A percentile compares a stretch with the other conserved stretches of the same genome.
These are phyloP conservation scores for Fusarium oxysporum DNA, from an alignment of 2,329 filamentous ascomycete species.

Conservation along the genomic window DNA sequence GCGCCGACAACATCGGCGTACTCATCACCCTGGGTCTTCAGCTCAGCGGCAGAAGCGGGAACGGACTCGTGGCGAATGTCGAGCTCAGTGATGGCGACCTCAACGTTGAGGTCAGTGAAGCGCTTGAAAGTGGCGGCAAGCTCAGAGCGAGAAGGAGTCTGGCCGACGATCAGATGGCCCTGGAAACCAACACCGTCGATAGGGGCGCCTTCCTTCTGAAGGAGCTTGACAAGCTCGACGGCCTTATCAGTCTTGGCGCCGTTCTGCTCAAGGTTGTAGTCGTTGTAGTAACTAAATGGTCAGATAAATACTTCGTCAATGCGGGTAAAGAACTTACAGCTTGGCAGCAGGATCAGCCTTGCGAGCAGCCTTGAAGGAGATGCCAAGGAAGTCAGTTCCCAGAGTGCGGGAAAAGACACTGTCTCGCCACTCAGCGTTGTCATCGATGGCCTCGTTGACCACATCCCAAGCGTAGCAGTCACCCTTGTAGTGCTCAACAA, in stretches of 20 bases:
- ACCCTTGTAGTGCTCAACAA: conserved; percentile 68
- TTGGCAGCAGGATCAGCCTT: conserved; percentile 66
- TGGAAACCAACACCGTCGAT: conserved; percentile 74
- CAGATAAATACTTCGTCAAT: not conserved
- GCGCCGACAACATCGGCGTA: conserved; percentile 56
- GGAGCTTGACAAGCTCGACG: conserved; percentile 57
- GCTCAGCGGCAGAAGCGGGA: conserved; percentile 55
- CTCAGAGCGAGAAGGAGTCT: conserved; percentile 58
- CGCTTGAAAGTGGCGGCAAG: conserved; percentile 60
- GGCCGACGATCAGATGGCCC: conserved; percentile 68
- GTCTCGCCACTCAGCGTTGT: conserved; percentile 65
- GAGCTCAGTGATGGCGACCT: conserved; percentile 71
- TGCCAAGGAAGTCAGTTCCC: conserved; percentile 66
- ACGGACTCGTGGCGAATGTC: conserved; percentile 65
- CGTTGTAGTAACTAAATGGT: conserved; percentile 57
- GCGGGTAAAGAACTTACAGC: conserved; percentile 50
- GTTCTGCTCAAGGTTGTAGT: conserved; percentile 70
- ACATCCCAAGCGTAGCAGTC: conserved; percentile 75
- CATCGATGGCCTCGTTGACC: conserved; percentile 71
- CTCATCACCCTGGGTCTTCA: conserved; percentile 60
- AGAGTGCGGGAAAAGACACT: conserved; percentile 67
- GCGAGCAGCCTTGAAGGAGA: conserved; percentile 68
- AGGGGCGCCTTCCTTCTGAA: conserved; percentile 62
- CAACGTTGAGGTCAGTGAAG: conserved; percentile 64
- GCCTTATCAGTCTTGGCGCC: conserved; percentile 59